Conservation (phyloP, 1,139 yeast species). For the Torulaspora pretoriensis region DNA sequence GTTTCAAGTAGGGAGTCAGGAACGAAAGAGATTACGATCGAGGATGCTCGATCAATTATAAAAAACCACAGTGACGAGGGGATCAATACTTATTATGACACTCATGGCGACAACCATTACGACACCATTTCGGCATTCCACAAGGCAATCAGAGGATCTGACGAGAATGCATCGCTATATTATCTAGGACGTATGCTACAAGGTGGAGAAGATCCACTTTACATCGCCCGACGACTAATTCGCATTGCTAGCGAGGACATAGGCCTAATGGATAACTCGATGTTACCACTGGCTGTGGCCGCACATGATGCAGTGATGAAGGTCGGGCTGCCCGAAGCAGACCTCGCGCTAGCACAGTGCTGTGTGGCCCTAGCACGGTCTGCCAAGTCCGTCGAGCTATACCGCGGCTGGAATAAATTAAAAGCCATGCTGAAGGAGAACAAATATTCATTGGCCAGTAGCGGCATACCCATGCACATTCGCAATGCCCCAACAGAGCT, state of each 20-base stretch:
- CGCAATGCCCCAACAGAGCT: constrained; percentile 90
- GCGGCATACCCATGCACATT: constrained; percentile 73
- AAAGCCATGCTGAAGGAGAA: constrained; percentile 54
- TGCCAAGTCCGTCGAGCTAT: constrained; percentile 78
- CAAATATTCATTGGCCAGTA: constrained; percentile 55
- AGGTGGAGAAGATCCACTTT: constrained; percentile 92
- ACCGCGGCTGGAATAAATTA: constrained; percentile 69
- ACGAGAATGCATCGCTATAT: constrained; percentile 84
- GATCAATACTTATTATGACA: constrained; percentile 61
- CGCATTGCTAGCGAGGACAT: constrained; percentile 90
- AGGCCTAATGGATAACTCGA: constrained; percentile 75
- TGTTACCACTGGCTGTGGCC: constrained; percentile 82
- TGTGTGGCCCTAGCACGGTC: constrained; percentile 85
- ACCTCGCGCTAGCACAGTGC: constrained; percentile 83
- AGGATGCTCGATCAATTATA: constrained; percentile 22
- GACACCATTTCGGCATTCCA: constrained; percentile 94
- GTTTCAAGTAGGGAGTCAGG: constrained; percentile 26
- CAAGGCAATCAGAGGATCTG: constrained; percentile 81
- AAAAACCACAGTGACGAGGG: constrained; percentile 36
- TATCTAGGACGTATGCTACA: constrained; percentile 81
- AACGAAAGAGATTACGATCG: constrained; percentile 14
- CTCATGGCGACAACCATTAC: constrained; percentile 87
- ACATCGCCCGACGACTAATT: constrained; percentile 87
- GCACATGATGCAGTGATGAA: constrained; percentile 84
- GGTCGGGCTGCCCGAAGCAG: constrained; percentile 97